A percentile compares a stretch with the other conserved stretches of the same genome.
Evolutionary conservation across 805 yeast species (phyloP).

Genomic region (Nakazawaea populi): DNA sequence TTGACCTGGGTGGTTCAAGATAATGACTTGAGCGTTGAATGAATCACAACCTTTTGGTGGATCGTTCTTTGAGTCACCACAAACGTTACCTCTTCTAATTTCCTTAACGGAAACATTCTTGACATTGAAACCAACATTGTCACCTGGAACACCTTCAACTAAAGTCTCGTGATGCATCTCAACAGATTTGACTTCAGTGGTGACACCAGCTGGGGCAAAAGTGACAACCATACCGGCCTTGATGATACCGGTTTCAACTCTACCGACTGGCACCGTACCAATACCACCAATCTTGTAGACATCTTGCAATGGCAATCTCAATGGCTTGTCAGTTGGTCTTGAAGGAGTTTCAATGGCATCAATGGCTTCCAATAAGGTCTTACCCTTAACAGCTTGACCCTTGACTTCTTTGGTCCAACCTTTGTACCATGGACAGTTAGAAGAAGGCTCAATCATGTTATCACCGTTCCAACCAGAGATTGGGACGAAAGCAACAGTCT

Average conservation of each 20-base stretch:
- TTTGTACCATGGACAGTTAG: constrained; percentile 86
- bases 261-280: constrained; percentile 90
- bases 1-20: constrained; percentile 91
- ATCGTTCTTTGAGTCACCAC: constrained; percentile 87
- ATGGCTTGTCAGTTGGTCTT: constrained; percentile 82
- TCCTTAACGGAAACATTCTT: constrained; percentile 88
- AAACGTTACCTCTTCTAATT: constrained; percentile 88
- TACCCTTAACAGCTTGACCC: constrained; percentile 70
- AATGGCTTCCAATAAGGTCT: constrained; percentile 80
- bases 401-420: constrained; percentile 79
- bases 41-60: constrained; percentile 77
- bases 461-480: constrained; percentile 92
- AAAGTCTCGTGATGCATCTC: constrained; percentile 84
- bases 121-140: constrained; percentile 86
- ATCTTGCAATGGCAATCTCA: constrained; percentile 86
- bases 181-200: constrained; percentile 86
- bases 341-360: constrained; percentile 76
- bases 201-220: constrained; percentile 87
- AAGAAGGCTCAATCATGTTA: constrained; percentile 81
- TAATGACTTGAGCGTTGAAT: constrained; percentile 81
- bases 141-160: constrained; percentile 82
- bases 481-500: constrained; percentile 83
- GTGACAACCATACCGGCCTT: constrained; percentile 88
- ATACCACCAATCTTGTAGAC: constrained; percentile 92
- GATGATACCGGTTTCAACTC: constrained; percentile 90